Evolutionary conservation across 2,329 filamentous ascomycete species (phyloP), one percentile per base, ranked within the genome.

Genomic region (Microcyclosporella mali): DNA sequence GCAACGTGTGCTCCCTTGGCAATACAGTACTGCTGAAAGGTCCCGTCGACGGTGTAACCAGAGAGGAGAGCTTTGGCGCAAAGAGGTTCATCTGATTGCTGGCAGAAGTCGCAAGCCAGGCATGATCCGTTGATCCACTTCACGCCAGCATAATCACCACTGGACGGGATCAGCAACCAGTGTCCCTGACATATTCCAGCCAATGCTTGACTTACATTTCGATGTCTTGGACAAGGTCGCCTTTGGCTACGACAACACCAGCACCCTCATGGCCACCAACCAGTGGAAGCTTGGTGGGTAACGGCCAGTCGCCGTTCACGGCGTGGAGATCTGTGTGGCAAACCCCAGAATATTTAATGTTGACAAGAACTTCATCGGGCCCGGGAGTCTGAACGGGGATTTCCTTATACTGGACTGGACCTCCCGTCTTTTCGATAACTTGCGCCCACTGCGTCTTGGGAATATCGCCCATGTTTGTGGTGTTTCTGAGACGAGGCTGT

Each of bases 111-210:
- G 71, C 89, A 97, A 52, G 74, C 67, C 49, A 94, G 73, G 68
- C 90, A 95, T 35, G 84, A 83, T 51, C 87, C 85, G 68, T 95
- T 92, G 61, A 95, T 74, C 88, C 88, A 95, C 73, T 74, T 95
- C 67, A 97, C 78, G 63, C 90, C 90, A 49, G 81, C 90, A 59
- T 88, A 73, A 61, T 94, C 88, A 56, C 89, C 89, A 57, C 54
- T 59, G 30, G 36, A 16, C n/a, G 14, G 8, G 19, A 31, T 47
- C 37, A 53, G 40, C 16, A 25, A 11, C 11, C 11, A 11, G 16
- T 17, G 12, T 11, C 15, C 19, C n/a, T 7, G 10, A 11, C 10
- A 18, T 6, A n/a, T 4, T 15, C 6, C 8, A 14, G 3, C 4
- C 18, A 36, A 16, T 16, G 17, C 25, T 27, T n/a, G n/a, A 43